Base-by-base conservation (phyloP, 169 alveolate species). In the Theileria sp. region DNA sequence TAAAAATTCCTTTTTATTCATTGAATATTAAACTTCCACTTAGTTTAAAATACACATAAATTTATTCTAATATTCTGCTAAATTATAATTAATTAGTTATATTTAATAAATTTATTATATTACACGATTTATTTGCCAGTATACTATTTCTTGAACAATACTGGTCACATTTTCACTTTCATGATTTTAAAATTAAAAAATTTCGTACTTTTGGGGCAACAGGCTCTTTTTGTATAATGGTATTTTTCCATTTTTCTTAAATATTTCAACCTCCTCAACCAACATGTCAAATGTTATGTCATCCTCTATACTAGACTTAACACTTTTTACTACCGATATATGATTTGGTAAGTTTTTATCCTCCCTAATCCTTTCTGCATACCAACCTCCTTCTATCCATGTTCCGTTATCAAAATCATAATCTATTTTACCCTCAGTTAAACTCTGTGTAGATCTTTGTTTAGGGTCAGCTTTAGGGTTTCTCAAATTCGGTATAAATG, bases 341-440 rank as follows among this genome's bases (percentile, higher is more conserved):
- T 92, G 92, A 80, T 93, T 93, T 49, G 96, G 96, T 17, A 89
- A 65, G 75, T 86, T 89, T 64, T 93, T 93, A 78, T 93, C 97
- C 64, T 85, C 87, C 12, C 97, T 83, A 25, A 94, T 92, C 70
- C 96, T 92, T 86, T 94, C 97, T 28, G 95, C 95, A 44, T 92
- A 93, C 97, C 97, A 94, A 9, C 97, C 97, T 19, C 97, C 97
- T 56, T 93, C 95, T 21, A 89, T 64, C 93, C 91, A 87, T 36
- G 81, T 71, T 34, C 94, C 96, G 26, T 80, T 76, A n/a, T 86
- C 87, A 64, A 89, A 81, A 54, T 93, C 96, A 82, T 88, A 87
- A 60, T 75, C 86, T 65, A 75, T 50, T 34, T 38, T 70, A 1
- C 89, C 86, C 50, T 83, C 89, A n/a, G 76, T 85, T 25, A 56